Evolutionary conservation across 2,329 filamentous ascomycete species (phyloP), one percentile per base, ranked within the genome.

Genomic region (Epichloe gansuensis): DNA sequence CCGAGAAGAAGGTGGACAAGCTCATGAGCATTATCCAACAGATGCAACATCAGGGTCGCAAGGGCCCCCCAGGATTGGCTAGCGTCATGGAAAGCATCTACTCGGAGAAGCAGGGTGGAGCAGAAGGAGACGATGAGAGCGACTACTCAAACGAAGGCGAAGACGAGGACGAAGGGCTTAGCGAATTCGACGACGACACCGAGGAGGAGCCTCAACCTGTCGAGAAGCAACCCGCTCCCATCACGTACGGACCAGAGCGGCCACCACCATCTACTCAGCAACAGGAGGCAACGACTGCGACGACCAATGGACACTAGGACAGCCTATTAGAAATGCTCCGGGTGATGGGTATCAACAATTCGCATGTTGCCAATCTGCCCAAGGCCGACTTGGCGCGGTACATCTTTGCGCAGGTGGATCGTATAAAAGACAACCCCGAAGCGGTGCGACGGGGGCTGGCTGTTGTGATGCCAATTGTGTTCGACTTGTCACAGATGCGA

Each of bases 21-120:
- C 81, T 98, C 52, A 91, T 91, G 69, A 89, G 87, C 65, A 87
- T 97, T 61, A 95, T 95, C 70, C 87, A 93, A 56, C 88, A 89
- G 61, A 95, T 97, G 89, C 91, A 97, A 68, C 87, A 88, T 58
- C 90, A 96, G 63, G 90, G 91, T 15, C 83, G 91, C 54, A 89
- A 89, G 51, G 78, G 82, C 50, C 76, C 80, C 4, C 78, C 86
- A 53, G 82, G 81, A 53, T 74, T 80, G 70, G 77, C 73, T 52
- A 76, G 73, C 57, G 79, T 78, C 57, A 73, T 79, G 57, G 82
- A 81, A 65, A 78, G 63, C 63, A 74, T 66, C 67, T 82, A 84
- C 58, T 76, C 79, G 34, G 76, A 76, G 58, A 70, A 71, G 43
- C 71, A 72, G 49, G 71, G 70, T 42, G 71, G 72, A 47, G 61